Conservation (phyloP, 192 early-diverging fungal genomes). For the Coemansia sp. region DNA sequence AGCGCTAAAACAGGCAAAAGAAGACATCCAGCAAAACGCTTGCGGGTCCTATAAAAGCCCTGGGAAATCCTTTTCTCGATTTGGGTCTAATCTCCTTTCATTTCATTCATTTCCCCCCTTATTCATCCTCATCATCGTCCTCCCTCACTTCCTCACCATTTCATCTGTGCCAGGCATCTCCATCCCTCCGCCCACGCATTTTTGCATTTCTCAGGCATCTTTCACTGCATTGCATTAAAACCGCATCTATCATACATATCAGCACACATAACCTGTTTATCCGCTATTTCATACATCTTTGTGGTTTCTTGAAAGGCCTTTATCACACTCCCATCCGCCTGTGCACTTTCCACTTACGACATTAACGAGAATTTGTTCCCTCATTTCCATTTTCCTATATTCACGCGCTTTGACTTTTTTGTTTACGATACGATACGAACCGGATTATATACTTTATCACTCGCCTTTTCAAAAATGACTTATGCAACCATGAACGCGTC, state of each 20-base stretch:
- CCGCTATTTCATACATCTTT: not conserved
- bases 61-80: constrained; percentile 1
- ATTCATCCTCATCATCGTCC: not conserved
- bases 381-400: not conserved
- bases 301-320: not conserved
- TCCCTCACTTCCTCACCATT: not conserved
- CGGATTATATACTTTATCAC: not conserved
- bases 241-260: not conserved
- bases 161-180: not conserved
- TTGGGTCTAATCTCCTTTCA: not conserved
- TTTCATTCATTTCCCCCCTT: constrained; percentile 4
- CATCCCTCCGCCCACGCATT: not conserved
- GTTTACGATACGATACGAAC: no score
- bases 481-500: constrained; percentile 23
- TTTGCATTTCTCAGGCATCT: not conserved
- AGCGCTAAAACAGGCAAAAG: not conserved
- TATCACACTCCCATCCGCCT: constrained; percentile 3
- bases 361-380: not conserved
- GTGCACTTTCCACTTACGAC: constrained; percentile 1
- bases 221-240: constrained; percentile 7
- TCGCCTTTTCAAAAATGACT: constrained; percentile 15
- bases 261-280: not conserved
- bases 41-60: constrained; percentile 5
- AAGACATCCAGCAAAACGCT: not conserved
- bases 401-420: not conserved